Evolutionary conservation across 1,284 basidiomycete species (phyloP).

Genomic region (Laetiporus sulphureus): DNA sequence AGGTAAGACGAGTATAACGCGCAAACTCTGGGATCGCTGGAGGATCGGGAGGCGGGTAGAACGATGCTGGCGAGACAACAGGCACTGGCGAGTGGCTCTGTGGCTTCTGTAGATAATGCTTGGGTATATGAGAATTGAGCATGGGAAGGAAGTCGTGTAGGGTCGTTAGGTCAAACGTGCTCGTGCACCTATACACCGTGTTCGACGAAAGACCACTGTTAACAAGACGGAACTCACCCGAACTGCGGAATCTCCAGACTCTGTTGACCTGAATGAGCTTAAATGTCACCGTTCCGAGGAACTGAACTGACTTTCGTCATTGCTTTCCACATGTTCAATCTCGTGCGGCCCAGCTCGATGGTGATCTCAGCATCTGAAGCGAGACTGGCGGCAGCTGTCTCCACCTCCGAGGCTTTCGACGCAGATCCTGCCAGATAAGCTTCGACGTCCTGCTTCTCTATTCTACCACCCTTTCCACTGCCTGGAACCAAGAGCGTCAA

Average conservation of each 20-base stretch:
- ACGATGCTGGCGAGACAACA: slow-evolving; percentile 43
- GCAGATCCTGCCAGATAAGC: slow-evolving; percentile 37
- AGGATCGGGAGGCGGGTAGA: slow-evolving; percentile 35
- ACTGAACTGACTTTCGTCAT: slow-evolving; percentile 60
- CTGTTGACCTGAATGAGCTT: slow-evolving; percentile 30
- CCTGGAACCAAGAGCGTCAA: slow-evolving; percentile 56
- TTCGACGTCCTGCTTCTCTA: slow-evolving; percentile 75
- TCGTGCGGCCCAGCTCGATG: slow-evolving; percentile 72
- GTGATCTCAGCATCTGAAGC: slow-evolving; percentile 37
- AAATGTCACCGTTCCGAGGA: slow-evolving; percentile 1
- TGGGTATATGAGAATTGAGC: slow-evolving; percentile 69
- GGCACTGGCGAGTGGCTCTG: slow-evolving; percentile 22
- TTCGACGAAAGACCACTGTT: no score
- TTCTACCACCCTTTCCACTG: slow-evolving; percentile 68
- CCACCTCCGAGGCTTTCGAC: not conserved
- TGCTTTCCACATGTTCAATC: slow-evolving; percentile 83
- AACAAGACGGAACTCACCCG: slow-evolving; percentile 28
- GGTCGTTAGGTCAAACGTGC: slow-evolving; percentile 78
- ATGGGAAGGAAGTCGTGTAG: slow-evolving; percentile 65
- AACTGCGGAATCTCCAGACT: slow-evolving; percentile 61
- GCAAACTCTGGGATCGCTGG: slow-evolving; percentile 37
- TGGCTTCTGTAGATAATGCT: slow-evolving; percentile 44
- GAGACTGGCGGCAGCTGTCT: not conserved
- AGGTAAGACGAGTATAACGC: slow-evolving; percentile 65
- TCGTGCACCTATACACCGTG: slow-evolving; percentile 59